Evolutionary conservation across 2,329 filamentous ascomycete genomes (phyloP).

Genomic region (Beauveria pseudobassiana): DNA sequence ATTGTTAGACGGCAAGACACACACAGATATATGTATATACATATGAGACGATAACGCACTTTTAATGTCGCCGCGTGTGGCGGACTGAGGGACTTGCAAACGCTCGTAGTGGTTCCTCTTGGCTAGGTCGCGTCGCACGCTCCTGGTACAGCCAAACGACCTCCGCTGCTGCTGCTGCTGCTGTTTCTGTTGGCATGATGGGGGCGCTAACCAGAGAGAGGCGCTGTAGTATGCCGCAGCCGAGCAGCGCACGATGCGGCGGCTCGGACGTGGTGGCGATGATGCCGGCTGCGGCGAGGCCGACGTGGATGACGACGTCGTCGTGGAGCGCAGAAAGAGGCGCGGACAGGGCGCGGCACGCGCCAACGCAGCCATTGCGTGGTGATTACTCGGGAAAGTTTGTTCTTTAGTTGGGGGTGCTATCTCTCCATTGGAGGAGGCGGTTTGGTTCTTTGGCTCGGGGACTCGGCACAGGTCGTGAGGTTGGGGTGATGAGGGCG

Average conservation of each 20-base stretch:
- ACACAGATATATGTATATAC: background rate
- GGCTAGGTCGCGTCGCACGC: conserved; percentile 18
- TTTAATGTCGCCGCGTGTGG: conserved; percentile 77
- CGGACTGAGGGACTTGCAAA: conserved; percentile 62
- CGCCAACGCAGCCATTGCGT: background rate
- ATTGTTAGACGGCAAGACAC: background rate
- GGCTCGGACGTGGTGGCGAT: background rate
- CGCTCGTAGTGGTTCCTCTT: conserved; percentile 71
- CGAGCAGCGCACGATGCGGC: background rate
- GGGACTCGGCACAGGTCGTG: background rate
- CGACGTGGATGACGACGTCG: background rate
- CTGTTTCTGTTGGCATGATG: background rate
- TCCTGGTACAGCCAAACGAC: conserved; percentile 14
- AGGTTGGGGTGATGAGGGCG: background rate
- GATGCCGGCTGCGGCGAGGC: background rate
- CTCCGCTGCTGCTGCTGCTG: conserved; percentile 18
- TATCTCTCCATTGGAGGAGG: background rate
- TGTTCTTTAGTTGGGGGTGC: background rate
- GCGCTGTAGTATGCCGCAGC: background rate
- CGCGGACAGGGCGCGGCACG: background rate
- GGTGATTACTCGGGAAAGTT: background rate
- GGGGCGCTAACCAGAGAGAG: background rate
- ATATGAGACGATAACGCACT: conserved; percentile 36
- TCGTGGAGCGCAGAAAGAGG: background rate
- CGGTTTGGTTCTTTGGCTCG: background rate